These are phyloP conservation scores for Termitomyces sp. DNA, from an alignment of 768 basidiomycete species.

Conservation along the genomic window DNA sequence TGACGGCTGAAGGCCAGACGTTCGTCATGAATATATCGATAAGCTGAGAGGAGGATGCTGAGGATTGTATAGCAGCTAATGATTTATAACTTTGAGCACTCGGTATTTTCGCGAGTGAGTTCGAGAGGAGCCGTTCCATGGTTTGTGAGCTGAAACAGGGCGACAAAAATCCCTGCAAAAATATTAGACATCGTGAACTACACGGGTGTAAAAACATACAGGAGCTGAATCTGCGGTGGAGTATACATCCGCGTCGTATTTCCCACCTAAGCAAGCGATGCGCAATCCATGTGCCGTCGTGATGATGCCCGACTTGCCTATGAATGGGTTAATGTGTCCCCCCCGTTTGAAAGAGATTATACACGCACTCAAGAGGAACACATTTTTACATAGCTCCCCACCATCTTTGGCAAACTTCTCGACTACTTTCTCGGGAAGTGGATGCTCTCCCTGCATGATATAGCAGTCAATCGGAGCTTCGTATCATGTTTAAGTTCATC, in stretches of 20 bases:
- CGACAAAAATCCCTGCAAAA: conserved; percentile 67
- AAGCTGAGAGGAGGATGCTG: conserved; percentile 59
- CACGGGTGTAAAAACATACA: conserved; percentile 37
- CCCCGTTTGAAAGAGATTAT: neutral
- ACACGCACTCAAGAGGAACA: conserved; percentile 80
- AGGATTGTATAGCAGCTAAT: conserved; percentile 65
- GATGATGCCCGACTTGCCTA: conserved; percentile 81
- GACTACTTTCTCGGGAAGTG: conserved; percentile 70
- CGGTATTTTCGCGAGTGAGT: conserved; percentile 56
- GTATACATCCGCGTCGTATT: conserved; percentile 64
- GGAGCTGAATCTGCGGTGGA: conserved; percentile 59
- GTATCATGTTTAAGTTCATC: conserved; percentile 12
- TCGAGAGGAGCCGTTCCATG: conserved; percentile 69
- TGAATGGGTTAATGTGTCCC: neutral
- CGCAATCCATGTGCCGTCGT: conserved; percentile 78
- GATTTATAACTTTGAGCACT: conserved; percentile 54
- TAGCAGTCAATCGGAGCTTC: conserved; percentile 88
- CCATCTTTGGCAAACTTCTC: conserved; percentile 73
- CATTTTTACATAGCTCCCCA: conserved; percentile 78
- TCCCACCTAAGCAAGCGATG: conserved; percentile 84
- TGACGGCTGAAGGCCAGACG: conserved; percentile 68
- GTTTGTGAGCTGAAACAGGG: conserved; percentile 74
- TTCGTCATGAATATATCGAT: conserved; percentile 84
- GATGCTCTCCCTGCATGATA: conserved; percentile 83
- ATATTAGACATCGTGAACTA: conserved; percentile 7